A percentile compares a stretch with the other conserved stretches of the same genome.
These are phyloP conservation scores for Debaryomyces nepalensis DNA, from an alignment of 1,139 yeast species.

Conservation along the genomic window DNA sequence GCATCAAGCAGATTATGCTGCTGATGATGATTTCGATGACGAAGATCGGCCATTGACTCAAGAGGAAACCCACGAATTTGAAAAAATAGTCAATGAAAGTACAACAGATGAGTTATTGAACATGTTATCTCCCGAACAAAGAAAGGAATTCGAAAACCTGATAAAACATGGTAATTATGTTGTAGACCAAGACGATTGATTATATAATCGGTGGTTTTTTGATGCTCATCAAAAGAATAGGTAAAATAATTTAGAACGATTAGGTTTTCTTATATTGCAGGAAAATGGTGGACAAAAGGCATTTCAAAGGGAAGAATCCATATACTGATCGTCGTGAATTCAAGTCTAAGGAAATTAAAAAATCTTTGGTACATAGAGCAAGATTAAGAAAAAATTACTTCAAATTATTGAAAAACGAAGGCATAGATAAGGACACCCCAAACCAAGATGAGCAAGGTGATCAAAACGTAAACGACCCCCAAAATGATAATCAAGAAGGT, in stretches of 20 bases:
- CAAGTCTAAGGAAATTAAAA: constrained; percentile 65
- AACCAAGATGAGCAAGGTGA: constrained; percentile 18
- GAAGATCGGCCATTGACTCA: constrained; percentile 14
- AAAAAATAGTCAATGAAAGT: constrained; percentile 9
- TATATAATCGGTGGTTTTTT: constrained; percentile 12
- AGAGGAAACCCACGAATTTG: constrained; percentile 15
- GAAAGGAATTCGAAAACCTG: constrained; percentile 12
- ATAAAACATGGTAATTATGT: constrained; percentile 10
- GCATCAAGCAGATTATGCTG: neutral
- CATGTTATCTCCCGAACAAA: constrained; percentile 14
- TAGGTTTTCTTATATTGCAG: too few relatives aligned
- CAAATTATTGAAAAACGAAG: constrained; percentile 78
- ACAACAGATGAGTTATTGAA: constrained; percentile 12
- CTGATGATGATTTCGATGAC: constrained; percentile 6
- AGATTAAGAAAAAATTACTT: constrained; percentile 81
- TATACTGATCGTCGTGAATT: constrained; percentile 46
- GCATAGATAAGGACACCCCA: constrained; percentile 25
- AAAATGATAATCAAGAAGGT: constrained; percentile 17
- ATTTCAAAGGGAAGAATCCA: constrained; percentile 25
- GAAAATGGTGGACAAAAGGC: constrained; percentile 9
- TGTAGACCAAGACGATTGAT: constrained; percentile 11
- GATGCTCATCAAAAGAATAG: constrained; percentile 20
- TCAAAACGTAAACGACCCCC: constrained; percentile 20
- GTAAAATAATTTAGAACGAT: too few relatives aligned
- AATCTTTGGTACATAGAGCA: constrained; percentile 80